A percentile compares a stretch with the other conserved stretches of the same genome.
phyloP scores from a whole-genome alignment of 2,329 filamentous ascomycete species.

The Calonectria henricotiae region DNA sequence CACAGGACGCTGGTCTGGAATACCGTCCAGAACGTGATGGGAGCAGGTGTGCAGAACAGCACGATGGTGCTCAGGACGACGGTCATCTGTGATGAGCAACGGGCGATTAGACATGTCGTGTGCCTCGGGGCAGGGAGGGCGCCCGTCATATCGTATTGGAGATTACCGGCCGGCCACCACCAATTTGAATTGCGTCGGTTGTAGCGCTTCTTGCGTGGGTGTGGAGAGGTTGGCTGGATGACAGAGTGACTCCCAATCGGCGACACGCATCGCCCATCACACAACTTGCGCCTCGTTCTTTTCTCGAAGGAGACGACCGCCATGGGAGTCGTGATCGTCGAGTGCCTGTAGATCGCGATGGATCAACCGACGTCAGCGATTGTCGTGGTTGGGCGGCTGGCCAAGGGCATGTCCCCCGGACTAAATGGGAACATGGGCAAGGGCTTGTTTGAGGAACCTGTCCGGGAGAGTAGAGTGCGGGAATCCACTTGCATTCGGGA shows the following conservation, averaged over 20 bases:
- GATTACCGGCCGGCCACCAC: background rate
- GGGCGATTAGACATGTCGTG: slow-evolving; percentile 9
- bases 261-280: slow-evolving; percentile 14
- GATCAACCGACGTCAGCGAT: slow-evolving; percentile 39
- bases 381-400: slow-evolving; percentile 15
- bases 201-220: slow-evolving; percentile 11
- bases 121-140: background rate
- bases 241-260: slow-evolving; percentile 3
- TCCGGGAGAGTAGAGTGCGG: slow-evolving; percentile 5
- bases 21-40: background rate
- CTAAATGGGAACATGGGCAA: slow-evolving; percentile 16
- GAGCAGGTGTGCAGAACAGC: background rate
- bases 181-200: slow-evolving; percentile 17
- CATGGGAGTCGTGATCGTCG: slow-evolving; percentile 36
- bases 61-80: background rate
- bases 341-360: slow-evolving; percentile 44
- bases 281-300: slow-evolving; percentile 17
- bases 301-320: slow-evolving; percentile 16
- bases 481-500: slow-evolving; percentile 14
- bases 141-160: slow-evolving; percentile 21
- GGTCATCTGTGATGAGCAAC: background rate
- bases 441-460: slow-evolving; percentile 34
- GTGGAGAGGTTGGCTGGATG: background rate
- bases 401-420: slow-evolving; percentile 27
- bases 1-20: slow-evolving; percentile 2